Evolutionary conservation across 1,284 basidiomycete species (phyloP).

Genomic region (Pseudomicrostroma phylloplanum): DNA sequence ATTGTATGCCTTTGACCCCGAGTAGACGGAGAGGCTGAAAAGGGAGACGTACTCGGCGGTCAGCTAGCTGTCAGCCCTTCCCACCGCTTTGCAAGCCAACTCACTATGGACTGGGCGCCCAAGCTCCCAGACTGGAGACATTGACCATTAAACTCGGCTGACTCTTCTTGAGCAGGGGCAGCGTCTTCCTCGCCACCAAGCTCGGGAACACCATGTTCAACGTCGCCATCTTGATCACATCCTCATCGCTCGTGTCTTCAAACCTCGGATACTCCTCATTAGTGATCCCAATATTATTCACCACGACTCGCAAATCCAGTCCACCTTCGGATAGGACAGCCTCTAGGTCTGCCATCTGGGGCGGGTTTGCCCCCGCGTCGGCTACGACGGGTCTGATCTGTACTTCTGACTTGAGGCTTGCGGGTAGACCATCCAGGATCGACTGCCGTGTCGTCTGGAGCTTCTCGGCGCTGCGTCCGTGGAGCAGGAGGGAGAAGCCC

Average conservation of each 20-base stretch:
- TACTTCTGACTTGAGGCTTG: neutral
- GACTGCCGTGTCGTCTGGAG: slow-evolving; percentile 11
- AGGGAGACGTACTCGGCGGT: neutral
- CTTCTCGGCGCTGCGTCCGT: slow-evolving; percentile 13
- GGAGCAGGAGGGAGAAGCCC: slow-evolving; percentile 20
- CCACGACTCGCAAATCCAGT: slow-evolving; percentile 11
- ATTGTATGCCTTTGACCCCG: slow-evolving; percentile 9
- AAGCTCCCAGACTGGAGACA: slow-evolving; percentile 12
- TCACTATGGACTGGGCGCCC: slow-evolving; percentile 13
- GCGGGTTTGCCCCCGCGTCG: neutral
- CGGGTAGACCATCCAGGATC: neutral
- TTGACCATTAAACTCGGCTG: slow-evolving; percentile 10
- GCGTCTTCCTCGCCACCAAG: neutral
- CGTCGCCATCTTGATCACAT: slow-evolving; percentile 10
- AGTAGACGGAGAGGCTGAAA: slow-evolving; percentile 5
- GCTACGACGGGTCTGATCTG: neutral
- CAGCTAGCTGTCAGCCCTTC: neutral
- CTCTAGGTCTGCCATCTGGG: neutral
- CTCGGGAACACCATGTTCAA: slow-evolving; percentile 5
- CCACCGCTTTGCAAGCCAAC: neutral
- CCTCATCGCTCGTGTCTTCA: slow-evolving; percentile 12
- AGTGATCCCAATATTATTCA: slow-evolving; percentile 18
- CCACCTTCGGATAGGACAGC: neutral
- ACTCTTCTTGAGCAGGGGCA: slow-evolving; percentile 8
- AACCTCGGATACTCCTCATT: slow-evolving; percentile 12